Evolutionary conservation across 1,139 yeast species (phyloP), one percentile per base, ranked within the genome.

Genomic region (Saccharomycopsis hybrid): DNA sequence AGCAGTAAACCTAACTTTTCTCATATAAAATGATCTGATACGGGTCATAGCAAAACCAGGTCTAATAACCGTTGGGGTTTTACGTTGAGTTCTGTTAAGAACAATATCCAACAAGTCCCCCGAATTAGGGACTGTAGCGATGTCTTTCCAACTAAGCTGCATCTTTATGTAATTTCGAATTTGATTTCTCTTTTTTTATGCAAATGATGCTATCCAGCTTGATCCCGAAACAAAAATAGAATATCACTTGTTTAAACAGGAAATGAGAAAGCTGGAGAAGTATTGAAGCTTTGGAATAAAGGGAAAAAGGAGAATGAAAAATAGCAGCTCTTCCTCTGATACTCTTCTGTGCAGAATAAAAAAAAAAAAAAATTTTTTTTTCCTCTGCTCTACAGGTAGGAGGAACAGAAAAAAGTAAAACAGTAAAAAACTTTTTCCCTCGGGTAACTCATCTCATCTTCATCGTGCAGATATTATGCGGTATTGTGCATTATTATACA

Each of bases 91-190:
- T 65, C 97, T 79, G 76, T 92, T 92, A 60, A 92, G 84, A 57
- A 94, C 96, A 58, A 92, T 89, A 70, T 92, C 99, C 80, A 92
- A 77, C 77, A 90, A 77, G 63, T 92, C 97, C 68, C 85, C 87
- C 63, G 95, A 74, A 59, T 83, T 83, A 47, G 97, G 95, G 57
- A 92, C 96, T 48, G 95, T 82, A 40, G 97, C 95, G 64, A 92
- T 92, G 69, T 90, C 97, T 71, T 92, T 92, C 97, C 97, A 92
- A 51, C 97, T 84, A 60, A 92, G 81, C 74, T 92, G 97, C 97
- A 92, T 92, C 48, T 58, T 71, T 31, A 18, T 31, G 35, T 8
- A 8, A 31, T 31, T 31, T 31, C 11, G 11, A 31, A 8, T 31
- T 8, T 31, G 11, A 31, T 31, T 8, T 11, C 35, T 11, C 11